These are phyloP conservation scores for Ambrosia hybrid DNA, from an alignment of 140 eudicot species.

Conservation along the genomic window DNA sequence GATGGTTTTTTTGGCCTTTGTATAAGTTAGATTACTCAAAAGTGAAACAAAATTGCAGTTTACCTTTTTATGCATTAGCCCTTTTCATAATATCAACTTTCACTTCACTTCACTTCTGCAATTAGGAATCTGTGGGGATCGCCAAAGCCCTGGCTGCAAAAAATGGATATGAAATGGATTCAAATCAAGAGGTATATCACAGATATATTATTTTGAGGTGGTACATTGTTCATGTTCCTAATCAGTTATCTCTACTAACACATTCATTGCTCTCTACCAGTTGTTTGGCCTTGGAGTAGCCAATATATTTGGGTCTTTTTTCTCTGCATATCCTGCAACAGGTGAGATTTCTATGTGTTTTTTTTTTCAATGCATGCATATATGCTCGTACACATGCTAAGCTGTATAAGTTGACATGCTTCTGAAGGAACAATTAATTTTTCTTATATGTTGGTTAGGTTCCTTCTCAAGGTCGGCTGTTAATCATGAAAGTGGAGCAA, in stretches of 20 bases:
- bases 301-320: constrained; percentile 81
- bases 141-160: constrained; percentile 99
- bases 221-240: background rate
- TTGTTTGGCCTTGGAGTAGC: constrained; percentile 99
- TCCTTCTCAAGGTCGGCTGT: constrained; percentile 98
- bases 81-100: constrained; percentile 1
- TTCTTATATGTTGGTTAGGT: constrained; percentile 48
- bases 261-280: constrained; percentile 38
- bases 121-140: constrained; percentile 96
- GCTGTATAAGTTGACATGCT: constrained; percentile 17
- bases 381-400: background rate
- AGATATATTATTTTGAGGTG: background rate
- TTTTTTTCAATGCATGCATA: background rate
- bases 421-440: constrained; percentile 17
- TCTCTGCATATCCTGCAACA: constrained; percentile 91
- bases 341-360: constrained; percentile 44
- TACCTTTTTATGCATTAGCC: background rate
- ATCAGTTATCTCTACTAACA: constrained; percentile 13
- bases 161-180: constrained; percentile 94
- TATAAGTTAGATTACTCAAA: no score
- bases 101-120: constrained; percentile 5
- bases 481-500: constrained; percentile 97
- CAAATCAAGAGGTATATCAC: constrained; percentile 88
- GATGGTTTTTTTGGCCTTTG: background rate
- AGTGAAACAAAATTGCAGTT: background rate